A percentile compares a stretch with the other conserved stretches of the same genome.
phyloP scores from a whole-genome alignment of 768 basidiomycete genomes.

The Phaeotremella fagi region DNA sequence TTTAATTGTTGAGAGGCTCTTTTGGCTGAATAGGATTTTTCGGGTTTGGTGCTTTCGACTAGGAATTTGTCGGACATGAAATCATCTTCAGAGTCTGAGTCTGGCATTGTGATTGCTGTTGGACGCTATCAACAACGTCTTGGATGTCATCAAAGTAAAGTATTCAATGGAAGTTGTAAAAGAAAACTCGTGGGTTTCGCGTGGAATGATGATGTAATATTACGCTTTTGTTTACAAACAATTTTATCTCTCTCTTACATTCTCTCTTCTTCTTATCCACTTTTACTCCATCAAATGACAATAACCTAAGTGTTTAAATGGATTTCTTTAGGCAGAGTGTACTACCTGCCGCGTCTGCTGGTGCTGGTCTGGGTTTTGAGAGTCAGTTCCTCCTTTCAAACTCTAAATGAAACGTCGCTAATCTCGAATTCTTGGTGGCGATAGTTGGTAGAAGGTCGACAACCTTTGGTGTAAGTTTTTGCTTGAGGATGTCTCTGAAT shows the following conservation, averaged over 20 bases:
- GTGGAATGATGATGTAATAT: no score
- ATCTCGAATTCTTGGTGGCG: not conserved
- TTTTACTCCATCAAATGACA: no score
- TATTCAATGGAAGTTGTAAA: no score
- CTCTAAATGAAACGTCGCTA: not conserved
- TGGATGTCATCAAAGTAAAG: no score
- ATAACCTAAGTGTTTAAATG: no score
- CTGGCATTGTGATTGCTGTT: no score
- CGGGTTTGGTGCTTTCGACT: slow-evolving; percentile 11
- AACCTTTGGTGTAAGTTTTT: not conserved
- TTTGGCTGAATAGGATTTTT: slow-evolving; percentile 24
- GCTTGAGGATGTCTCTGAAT: no score
- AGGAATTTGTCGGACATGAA: slow-evolving; percentile 50
- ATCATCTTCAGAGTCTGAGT: slow-evolving; percentile 47
- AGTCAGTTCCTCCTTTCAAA: not conserved
- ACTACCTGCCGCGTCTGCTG: not conserved
- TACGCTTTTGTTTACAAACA: no score
- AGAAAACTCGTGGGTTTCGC: no score
- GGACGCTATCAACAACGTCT: no score
- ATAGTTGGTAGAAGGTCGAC: not conserved
- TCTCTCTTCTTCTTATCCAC: no score
- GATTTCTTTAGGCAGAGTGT: slow-evolving; percentile 1
- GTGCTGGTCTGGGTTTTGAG: slow-evolving; percentile 1
- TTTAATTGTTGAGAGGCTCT: slow-evolving; percentile 21
- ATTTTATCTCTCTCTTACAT: no score